Percentiles rank a stretch among this genome's conserved stretches.
Conservation (phyloP, 176 grass and related monocot species). For the Carex littledalei region DNA sequence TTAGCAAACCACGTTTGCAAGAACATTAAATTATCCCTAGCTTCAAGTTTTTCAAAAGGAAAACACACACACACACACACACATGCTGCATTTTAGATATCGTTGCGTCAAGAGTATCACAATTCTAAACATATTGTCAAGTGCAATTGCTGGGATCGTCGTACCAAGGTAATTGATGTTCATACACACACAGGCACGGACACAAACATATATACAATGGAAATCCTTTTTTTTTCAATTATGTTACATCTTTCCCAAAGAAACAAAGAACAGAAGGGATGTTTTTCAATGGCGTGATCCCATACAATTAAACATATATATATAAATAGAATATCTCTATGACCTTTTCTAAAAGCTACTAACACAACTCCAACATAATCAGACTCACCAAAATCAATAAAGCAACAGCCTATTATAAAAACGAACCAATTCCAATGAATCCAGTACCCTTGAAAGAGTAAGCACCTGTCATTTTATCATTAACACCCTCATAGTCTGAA, state of each 20-base stretch:
- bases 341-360: neutral
- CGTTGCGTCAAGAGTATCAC: neutral
- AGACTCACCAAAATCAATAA: slow-evolving; percentile 58
- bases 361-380: slow-evolving; percentile 43
- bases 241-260: neutral
- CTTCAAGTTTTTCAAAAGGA: slow-evolving; percentile 19
- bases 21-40: slow-evolving; percentile 82
- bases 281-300: neutral
- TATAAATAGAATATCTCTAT: neutral
- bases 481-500: slow-evolving; percentile 67
- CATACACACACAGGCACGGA: neutral
- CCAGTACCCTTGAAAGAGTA: neutral
- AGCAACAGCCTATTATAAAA: slow-evolving; percentile 34
- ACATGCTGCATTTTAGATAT: neutral
- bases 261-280: neutral
- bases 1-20: slow-evolving; percentile 83
- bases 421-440: neutral
- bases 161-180: neutral
- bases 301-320: slow-evolving; percentile 30
- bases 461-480: slow-evolving; percentile 84
- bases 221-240: neutral
- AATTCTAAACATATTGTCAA: neutral
- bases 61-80: neutral
- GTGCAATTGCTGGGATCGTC: neutral
- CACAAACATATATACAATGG: neutral